Base-by-base conservation (phyloP, 2,329 filamentous ascomycete genomes). In the Pestalotiopsis sp. region DNA sequence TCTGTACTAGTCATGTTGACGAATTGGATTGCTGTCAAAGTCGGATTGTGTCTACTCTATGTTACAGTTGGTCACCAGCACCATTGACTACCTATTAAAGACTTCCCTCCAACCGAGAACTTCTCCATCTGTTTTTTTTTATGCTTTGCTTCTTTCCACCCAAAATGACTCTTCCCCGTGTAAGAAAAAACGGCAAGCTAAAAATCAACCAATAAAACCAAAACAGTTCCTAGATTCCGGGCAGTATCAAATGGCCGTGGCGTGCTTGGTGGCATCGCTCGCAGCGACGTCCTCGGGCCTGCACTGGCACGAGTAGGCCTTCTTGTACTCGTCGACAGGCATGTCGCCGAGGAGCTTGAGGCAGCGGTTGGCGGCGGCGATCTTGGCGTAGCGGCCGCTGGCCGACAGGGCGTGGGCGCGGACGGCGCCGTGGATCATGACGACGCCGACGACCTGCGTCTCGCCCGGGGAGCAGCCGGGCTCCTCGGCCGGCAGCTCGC, bases 401-500 rank as follows among this genome's bases (percentile, higher is more conserved):
- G 85, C 87, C 1, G 88, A 88, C 45, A 84, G 82, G 1, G 85
- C 88, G 71, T 89, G 84, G 1, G 89, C 88, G n/a, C 93, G 79
- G 11, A 94, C 86, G 57, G 85, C 78, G 13, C 89, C 87, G 76
- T 98, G 95, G 14, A 98, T 86, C 76, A 97, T 85, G 7, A 97
- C 85, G 27, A 89, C 94, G 6, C 91, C 92, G 0, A 93, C 83
- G 5, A 95, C 87, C 72, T 84, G 86, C 79, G 73, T 88, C 4
- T 80, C 79, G 11, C 76, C 81, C 14, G 84, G 49, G 11, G 57
- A 36, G 17, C 57, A 36, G 13, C 78, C 79, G 17, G 74, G 74
- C 13, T 78, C 77, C 12, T 81, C 70, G 67, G 76, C 81, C 1
- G 83, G 83, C 17, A 85, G 79, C 67, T 89, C 87, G 52, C 84